A percentile compares a stretch with the other conserved stretches of the same genome.
Evolutionary conservation across 1,284 basidiomycete genomes (phyloP).

Genomic region (Mycena sp.): DNA sequence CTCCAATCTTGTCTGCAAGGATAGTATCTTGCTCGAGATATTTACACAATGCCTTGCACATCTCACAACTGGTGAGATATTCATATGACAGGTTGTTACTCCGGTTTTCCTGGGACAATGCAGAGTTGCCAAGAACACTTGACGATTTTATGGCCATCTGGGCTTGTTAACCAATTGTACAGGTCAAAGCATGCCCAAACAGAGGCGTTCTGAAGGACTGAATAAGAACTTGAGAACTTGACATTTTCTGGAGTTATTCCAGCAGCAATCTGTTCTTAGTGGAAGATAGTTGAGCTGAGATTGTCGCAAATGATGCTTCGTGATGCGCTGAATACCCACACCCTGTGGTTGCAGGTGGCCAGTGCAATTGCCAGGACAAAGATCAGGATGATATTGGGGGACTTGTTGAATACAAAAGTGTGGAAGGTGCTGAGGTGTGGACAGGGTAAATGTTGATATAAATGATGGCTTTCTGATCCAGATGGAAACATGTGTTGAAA

Average conservation of each 20-base stretch:
- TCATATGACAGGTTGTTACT: constrained; percentile 1
- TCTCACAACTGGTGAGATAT: not conserved
- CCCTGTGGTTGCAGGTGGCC: not conserved
- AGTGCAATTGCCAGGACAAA: not conserved
- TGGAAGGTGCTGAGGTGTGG: constrained; percentile 34
- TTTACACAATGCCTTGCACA: not conserved
- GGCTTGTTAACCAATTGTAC: not conserved
- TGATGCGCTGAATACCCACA: not conserved
- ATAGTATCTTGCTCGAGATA: not conserved
- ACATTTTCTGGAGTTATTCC: not conserved
- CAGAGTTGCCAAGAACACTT: not conserved
- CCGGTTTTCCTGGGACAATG: not conserved
- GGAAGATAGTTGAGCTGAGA: not conserved
- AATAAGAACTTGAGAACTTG: no score
- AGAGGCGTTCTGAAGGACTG: no score
- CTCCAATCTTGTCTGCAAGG: not conserved
- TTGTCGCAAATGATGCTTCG: no score
- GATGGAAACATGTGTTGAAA: no score
- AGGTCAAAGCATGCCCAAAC: no score
- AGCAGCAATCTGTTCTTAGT: not conserved
- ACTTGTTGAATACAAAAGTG: not conserved
- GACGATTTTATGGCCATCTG: not conserved
- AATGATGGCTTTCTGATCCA: no score
- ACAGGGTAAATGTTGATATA: no score
- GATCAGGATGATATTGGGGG: not conserved